Conservation (phyloP, 2,329 filamentous ascomycete species). For the Sarocladium brachiariae region DNA sequence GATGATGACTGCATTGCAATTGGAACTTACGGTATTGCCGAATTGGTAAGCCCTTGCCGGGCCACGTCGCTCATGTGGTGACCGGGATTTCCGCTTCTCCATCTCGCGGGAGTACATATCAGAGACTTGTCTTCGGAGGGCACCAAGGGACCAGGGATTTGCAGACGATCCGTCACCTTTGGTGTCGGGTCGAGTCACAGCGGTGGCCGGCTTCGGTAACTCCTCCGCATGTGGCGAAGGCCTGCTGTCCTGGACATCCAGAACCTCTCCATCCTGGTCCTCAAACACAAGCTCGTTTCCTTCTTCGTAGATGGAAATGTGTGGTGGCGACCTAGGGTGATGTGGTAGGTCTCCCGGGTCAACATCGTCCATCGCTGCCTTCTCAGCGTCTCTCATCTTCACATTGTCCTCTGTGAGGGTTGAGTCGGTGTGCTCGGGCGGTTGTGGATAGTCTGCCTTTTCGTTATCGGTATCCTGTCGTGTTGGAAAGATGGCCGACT, state of each 20-base stretch:
- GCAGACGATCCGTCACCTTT: conserved; percentile 12
- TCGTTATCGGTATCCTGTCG: conserved; percentile 26
- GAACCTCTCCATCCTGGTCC: conserved; percentile 78
- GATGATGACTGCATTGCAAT: background rate
- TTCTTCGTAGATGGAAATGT: conserved; percentile 71
- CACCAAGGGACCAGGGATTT: conserved; percentile 26
- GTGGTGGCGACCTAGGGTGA: conserved; percentile 16
- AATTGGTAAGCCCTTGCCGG: conserved; percentile 81
- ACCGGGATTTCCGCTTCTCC: conserved; percentile 53
- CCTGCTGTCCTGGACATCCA: conserved; percentile 49
- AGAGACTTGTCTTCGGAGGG: conserved; percentile 43
- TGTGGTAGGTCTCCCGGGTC: conserved; percentile 5
- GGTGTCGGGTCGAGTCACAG: conserved; percentile 13
- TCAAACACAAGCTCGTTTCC: conserved; percentile 75
- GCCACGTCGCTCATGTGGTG: conserved; percentile 46
- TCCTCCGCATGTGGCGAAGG: conserved; percentile 12
- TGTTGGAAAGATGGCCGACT: conserved; percentile 80
- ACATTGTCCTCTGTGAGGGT: conserved; percentile 13
- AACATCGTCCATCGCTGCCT: background rate
- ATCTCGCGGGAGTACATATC: conserved; percentile 54
- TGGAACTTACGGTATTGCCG: conserved; percentile 59
- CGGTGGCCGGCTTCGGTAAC: conserved; percentile 16
- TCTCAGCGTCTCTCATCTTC: background rate
- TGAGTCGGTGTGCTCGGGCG: conserved; percentile 26
- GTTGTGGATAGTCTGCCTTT: conserved; percentile 22